These are phyloP conservation scores for Nicotiana otophora DNA, from an alignment of 257 asterid species.

Conservation along the genomic window DNA sequence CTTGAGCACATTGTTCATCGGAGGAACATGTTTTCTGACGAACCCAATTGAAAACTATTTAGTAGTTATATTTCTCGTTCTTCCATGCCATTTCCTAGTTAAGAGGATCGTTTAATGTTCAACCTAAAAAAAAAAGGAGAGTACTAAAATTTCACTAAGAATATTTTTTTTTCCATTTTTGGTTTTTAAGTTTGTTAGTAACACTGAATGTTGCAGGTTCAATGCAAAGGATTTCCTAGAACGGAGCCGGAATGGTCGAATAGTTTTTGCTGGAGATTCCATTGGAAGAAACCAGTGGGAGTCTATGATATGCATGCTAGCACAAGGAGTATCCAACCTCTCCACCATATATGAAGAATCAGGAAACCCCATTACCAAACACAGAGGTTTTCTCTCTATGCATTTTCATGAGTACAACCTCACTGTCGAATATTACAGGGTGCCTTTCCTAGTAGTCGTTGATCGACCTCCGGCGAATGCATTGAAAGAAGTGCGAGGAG, in stretches of 20 bases:
- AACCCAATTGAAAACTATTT: too few relatives aligned
- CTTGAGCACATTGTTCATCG: too few relatives aligned
- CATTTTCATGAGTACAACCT: slow-evolving; percentile 70
- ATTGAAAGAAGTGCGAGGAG: slow-evolving; percentile 53
- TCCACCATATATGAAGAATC: slow-evolving; percentile 56
- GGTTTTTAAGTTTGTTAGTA: background rate
- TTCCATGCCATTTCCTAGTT: too few relatives aligned
- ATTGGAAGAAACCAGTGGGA: slow-evolving; percentile 98
- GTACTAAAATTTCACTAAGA: background rate
- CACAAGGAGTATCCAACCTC: slow-evolving; percentile 56
- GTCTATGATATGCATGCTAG: slow-evolving; percentile 76
- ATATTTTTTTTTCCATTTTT: background rate
- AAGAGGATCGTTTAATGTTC: too few relatives aligned
- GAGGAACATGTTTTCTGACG: too few relatives aligned
- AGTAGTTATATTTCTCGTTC: too few relatives aligned
- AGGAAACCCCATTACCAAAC: slow-evolving; percentile 83
- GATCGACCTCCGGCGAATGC: slow-evolving; percentile 54
- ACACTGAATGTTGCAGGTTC: slow-evolving; percentile 28
- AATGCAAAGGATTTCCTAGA: slow-evolving; percentile 55
- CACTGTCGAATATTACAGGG: slow-evolving; percentile 75
- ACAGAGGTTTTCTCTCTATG: slow-evolving; percentile 76
- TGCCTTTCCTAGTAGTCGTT: slow-evolving; percentile 59
- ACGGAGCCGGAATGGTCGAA: slow-evolving; percentile 44
- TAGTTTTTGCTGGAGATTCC: slow-evolving; percentile 92
- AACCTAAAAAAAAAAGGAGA: background rate